Base-by-base conservation (phyloP, 208 protist genomes). In the Leishmania arabica region DNA sequence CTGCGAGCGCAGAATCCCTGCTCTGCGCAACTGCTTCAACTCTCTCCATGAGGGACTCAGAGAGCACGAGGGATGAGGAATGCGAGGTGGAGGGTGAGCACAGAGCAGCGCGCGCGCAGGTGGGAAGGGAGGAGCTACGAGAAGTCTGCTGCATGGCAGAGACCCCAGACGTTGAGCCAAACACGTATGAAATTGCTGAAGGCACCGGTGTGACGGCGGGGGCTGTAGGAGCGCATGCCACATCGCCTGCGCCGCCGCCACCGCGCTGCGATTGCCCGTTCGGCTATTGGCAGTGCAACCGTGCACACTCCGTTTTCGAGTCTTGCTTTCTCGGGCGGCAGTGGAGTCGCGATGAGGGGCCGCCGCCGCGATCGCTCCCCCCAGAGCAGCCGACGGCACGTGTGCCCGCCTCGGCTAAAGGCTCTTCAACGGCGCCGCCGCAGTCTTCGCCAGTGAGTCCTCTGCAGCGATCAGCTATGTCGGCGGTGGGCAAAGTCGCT, bases 251-350 rank as follows among this genome's bases (percentile, higher is more conserved):
- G 27, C 31, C 56, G 1, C 31, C 74, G 40, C 40, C 73, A 49
- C 81, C 40, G 64, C 54, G 15, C 42, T 85, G 81, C 60, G 54
- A 34, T 15, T 92, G 89, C 71, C 89, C 89, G 5, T 91, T 91
- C 78, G 86, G 86, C 42, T 95, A 92, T 78, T 72, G 64, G 66
- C 88, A 95, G 83, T 95, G 91, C 75, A 84, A 87, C 27, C 65
- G 75, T n/a, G 56, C 75, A 3, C 91, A 95, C 58, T 95, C 91
- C 54, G 86, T 95, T 37, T 95, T 95, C 81, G 85, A 89, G 51
- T 85, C 86, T 40, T 95, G 89, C 81, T 92, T 91, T 66, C 60
- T 84, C 27, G 88, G 89, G 54, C 88, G 88, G 81, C 76, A 76
- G 31, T 94, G 91, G 91, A 65, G 53, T 60, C 85, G 84, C 34